A percentile compares a stretch with the other conserved stretches of the same genome.
These are phyloP conservation scores for Backusella sp. DNA, from an alignment of 192 early-diverging fungal genomes.

Conservation along the genomic window DNA sequence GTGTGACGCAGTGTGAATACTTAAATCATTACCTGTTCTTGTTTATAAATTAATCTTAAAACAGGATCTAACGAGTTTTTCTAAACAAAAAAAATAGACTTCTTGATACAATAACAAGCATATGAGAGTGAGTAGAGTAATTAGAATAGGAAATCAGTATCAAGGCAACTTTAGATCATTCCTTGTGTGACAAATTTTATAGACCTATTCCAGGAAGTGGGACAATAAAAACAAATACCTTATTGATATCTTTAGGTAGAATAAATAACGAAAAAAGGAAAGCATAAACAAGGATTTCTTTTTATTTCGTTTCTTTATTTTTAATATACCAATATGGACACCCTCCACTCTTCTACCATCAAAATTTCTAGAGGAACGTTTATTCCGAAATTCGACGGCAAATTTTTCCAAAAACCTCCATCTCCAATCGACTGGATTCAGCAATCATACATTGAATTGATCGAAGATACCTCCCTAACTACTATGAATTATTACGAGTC, in stretches of 20 bases:
- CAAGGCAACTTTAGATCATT: background rate
- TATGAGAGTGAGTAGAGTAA: too few relatives aligned
- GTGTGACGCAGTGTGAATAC: background rate
- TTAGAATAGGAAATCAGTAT: too few relatives aligned
- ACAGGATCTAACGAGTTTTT: too few relatives aligned
- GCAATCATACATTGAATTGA: constrained; percentile 8
- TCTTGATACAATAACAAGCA: too few relatives aligned
- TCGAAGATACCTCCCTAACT: background rate
- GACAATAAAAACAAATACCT: constrained; percentile 5
- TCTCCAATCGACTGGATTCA: constrained; percentile 3
- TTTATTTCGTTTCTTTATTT: background rate
- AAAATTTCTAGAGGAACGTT: constrained; percentile 2
- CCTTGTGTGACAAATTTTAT: background rate
- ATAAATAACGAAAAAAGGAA: background rate
- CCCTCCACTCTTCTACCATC: background rate
- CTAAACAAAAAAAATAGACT: too few relatives aligned
- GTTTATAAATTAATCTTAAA: too few relatives aligned
- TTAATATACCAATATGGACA: background rate
- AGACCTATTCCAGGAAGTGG: background rate
- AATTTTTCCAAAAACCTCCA: background rate
- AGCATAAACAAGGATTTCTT: background rate
- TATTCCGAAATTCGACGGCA: background rate
- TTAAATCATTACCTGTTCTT: too few relatives aligned
- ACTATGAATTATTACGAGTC: constrained; percentile 7
- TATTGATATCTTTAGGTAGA: background rate